Evolutionary conservation across 805 yeast species (phyloP), one percentile per base, ranked within the genome.

Genomic region (Soucietia sequanensis): DNA sequence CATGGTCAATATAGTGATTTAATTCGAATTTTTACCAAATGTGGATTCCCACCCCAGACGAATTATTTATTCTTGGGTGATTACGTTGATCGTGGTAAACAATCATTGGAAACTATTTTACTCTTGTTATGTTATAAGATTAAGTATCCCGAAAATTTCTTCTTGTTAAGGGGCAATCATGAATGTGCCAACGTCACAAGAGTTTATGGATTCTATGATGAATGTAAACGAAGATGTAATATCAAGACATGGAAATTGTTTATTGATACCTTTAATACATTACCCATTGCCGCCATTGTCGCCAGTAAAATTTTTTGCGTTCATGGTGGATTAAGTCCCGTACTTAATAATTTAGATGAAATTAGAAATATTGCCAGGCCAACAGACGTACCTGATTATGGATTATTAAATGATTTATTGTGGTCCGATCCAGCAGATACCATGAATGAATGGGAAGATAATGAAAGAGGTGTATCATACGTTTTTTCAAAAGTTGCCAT

Each of bases 11-110:
- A 83, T 57, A 84, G 85, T 33, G 99, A 93, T 62, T 70, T 93
- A 43, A 78, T 93, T 45, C 77, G 99, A 46, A 75, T 93, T 40
- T 88, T 93, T 62, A 88, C 95, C 37, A 84, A 89, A 66, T 90
- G 98, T 67, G 99, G 99, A 15, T 87, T 91, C 62, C 99, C 99
- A 4, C 98, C 98, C 2, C 76, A 84, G 42, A 79, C 96, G 10
- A 93, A 93, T 60, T 93, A 89, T 62, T 66, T 93, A 46, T 91
- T 93, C 51, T 63, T 93, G 30, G 99, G 99, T 19, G 99, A 93
- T 64, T 93, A 93, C 60, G 99, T 93, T 31, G 99, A 93, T 65
- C 76, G 99, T 47, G 99, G 99, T 38, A 93, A 93, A 61, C 99
- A 93, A 63, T 83, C 95, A 3, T 67, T 93, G 38, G 99, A 93